These are phyloP conservation scores for Backusella tuberculispora DNA, from an alignment of 192 early-diverging fungal species.

Conservation along the genomic window DNA sequence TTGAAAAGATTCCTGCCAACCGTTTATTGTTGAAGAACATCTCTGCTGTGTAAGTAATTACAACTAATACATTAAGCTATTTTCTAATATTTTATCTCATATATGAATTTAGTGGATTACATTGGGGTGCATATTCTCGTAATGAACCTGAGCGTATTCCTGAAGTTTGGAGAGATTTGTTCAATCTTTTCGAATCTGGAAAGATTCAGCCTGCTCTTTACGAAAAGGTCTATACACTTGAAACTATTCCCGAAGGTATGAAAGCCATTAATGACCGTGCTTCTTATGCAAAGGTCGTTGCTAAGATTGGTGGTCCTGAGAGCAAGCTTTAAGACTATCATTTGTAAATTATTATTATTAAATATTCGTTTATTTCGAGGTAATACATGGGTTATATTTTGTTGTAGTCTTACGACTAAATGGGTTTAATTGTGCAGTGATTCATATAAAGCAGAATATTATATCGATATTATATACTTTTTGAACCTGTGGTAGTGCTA, in stretches of 20 bases:
- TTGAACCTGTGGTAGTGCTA: no score
- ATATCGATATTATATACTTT: no score
- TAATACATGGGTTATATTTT: no score
- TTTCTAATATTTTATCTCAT: neutral
- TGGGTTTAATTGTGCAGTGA: no score
- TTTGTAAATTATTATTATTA: neutral
- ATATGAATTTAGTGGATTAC: conserved; percentile 53
- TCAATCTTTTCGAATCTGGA: conserved; percentile 58
- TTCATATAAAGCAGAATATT: no score
- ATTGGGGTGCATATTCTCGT: conserved; percentile 72
- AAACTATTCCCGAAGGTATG: conserved; percentile 66
- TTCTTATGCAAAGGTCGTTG: conserved; percentile 84
- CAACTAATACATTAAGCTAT: no score
- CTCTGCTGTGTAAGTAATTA: conserved; percentile 53
- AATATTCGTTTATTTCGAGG: no score
- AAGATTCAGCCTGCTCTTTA: conserved; percentile 67
- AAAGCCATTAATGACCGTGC: conserved; percentile 69
- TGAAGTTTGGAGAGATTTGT: conserved; percentile 71
- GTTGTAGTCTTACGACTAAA: no score
- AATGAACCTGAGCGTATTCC: conserved; percentile 61
- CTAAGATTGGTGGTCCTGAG: conserved; percentile 24
- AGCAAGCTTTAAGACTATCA: conserved; percentile 34
- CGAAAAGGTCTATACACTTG: conserved; percentile 65
- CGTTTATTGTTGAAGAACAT: conserved; percentile 84
- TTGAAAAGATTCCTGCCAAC: conserved; percentile 82